Evolutionary conservation across 2,329 filamentous ascomycete species (phyloP).

Genomic region (Cytospora mali): DNA sequence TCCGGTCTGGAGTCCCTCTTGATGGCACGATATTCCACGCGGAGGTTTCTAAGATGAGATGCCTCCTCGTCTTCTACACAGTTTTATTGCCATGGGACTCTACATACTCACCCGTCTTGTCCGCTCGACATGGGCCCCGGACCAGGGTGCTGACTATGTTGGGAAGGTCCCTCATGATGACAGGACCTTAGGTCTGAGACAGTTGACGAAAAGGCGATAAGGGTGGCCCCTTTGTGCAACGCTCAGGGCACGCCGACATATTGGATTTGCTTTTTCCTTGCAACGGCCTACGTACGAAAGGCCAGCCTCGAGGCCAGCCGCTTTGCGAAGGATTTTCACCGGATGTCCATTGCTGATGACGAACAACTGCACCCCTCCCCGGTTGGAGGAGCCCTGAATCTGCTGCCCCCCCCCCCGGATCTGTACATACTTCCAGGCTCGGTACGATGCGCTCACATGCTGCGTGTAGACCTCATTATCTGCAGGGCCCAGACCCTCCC

Average conservation of each 20-base stretch:
- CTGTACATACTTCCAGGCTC: slow-evolving; percentile 9
- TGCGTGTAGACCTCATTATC: slow-evolving; percentile 17
- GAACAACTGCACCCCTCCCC: slow-evolving; percentile 10
- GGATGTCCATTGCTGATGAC: slow-evolving; percentile 17
- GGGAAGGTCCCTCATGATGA: slow-evolving; percentile 24
- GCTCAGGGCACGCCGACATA: slow-evolving; percentile 16
- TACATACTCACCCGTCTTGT: slow-evolving; percentile 4
- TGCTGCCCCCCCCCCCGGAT: neutral
- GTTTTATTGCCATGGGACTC: slow-evolving; percentile 1
- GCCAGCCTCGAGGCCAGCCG: slow-evolving; percentile 22
- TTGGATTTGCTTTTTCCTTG: slow-evolving; percentile 17
- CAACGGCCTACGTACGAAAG: slow-evolving; percentile 22
- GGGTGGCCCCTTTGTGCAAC: slow-evolving; percentile 25
- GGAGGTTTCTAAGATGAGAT: slow-evolving; percentile 2
- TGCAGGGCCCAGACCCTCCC: slow-evolving; percentile 25
- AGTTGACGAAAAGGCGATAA: slow-evolving; percentile 25
- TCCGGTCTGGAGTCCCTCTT: slow-evolving; percentile 2
- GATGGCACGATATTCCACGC: neutral
- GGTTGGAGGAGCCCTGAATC: neutral
- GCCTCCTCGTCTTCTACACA: slow-evolving; percentile 9
- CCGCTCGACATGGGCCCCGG: slow-evolving; percentile 13
- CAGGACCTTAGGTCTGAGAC: slow-evolving; percentile 26
- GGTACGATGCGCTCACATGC: slow-evolving; percentile 19
- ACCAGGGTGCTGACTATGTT: slow-evolving; percentile 18
- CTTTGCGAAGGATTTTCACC: slow-evolving; percentile 11